These are phyloP conservation scores for Nothophytophthora sp. DNA, from an alignment of 352 stramenopile species.

Conservation along the genomic window DNA sequence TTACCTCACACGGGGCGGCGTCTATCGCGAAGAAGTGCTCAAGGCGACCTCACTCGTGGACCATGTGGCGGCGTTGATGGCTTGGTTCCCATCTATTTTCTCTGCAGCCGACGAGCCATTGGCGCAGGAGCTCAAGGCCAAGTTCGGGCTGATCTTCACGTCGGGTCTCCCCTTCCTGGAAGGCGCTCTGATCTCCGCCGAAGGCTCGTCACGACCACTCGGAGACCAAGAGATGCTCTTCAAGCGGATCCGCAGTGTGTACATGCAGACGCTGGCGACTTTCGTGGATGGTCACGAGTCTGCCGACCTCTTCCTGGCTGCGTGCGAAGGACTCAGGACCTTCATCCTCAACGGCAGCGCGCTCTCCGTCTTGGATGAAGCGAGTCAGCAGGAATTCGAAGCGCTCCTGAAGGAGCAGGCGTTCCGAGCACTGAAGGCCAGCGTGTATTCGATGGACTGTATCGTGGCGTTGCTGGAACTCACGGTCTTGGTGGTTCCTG, in stretches of 20 bases:
- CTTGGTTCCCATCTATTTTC: slow-evolving; percentile 54
- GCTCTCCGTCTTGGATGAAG: slow-evolving; percentile 9
- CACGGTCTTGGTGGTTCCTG: slow-evolving; percentile 15
- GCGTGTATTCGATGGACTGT: slow-evolving; percentile 55
- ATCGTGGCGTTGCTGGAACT: slow-evolving; percentile 56
- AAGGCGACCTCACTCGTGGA: slow-evolving; percentile 26
- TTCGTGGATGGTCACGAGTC: slow-evolving; percentile 45
- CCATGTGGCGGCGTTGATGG: slow-evolving; percentile 32
- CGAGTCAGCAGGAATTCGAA: slow-evolving; percentile 20
- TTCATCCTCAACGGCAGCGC: slow-evolving; percentile 37
- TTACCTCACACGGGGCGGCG: slow-evolving; percentile 30
- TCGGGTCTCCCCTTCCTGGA: slow-evolving; percentile 57
- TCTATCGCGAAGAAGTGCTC: slow-evolving; percentile 51
- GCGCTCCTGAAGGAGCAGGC: slow-evolving; percentile 30
- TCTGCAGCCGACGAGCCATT: slow-evolving; percentile 11
- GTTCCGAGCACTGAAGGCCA: slow-evolving; percentile 37
- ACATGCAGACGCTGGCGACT: slow-evolving; percentile 30
- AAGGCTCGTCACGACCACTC: slow-evolving; percentile 12
- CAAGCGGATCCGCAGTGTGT: slow-evolving; percentile 27
- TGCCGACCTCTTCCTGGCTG: slow-evolving; percentile 37
- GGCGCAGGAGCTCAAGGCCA: slow-evolving; percentile 25
- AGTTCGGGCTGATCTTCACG: slow-evolving; percentile 38
- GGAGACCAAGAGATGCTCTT: slow-evolving; percentile 22
- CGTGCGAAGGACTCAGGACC: slow-evolving; percentile 45
- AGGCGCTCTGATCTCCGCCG: slow-evolving; percentile 34